Conservation (phyloP, 345 rosid species). For the Aurinia saxatilis region DNA sequence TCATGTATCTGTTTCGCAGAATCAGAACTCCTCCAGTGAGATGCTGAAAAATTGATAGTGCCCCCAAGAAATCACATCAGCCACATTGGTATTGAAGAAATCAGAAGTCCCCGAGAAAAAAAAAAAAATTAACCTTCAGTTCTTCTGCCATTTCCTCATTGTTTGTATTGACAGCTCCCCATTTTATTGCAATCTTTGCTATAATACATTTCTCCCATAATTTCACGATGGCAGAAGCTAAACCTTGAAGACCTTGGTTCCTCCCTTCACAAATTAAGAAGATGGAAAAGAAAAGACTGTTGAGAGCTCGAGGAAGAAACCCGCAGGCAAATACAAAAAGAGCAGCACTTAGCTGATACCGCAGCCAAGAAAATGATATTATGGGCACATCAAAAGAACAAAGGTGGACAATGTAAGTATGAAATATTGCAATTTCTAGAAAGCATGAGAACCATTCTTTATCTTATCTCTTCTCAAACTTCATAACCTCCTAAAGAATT, state of each 20-base stretch:
- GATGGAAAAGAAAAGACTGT: background rate
- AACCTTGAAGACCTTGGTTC: slow-evolving; percentile 74
- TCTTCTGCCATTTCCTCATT: slow-evolving; percentile 80
- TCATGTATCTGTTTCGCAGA: slow-evolving; percentile 61
- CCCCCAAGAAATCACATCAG: slow-evolving; percentile 1
- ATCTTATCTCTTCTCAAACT: background rate
- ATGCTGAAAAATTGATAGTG: slow-evolving; percentile 31
- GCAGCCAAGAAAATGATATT: background rate
- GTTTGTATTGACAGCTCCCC: slow-evolving; percentile 69
- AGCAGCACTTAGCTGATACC: background rate
- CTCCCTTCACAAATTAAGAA: slow-evolving; percentile 42
- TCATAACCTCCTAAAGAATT: background rate
- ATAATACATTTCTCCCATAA: slow-evolving; percentile 72
- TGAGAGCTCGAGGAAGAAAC: slow-evolving; percentile 5
- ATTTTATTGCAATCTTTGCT: slow-evolving; percentile 78
- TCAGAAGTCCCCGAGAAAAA: background rate
- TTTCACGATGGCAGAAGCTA: slow-evolving; percentile 70
- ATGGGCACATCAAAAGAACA: background rate
- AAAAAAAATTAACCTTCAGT: slow-evolving; percentile 42
- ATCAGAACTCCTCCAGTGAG: slow-evolving; percentile 80
- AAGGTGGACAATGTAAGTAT: background rate
- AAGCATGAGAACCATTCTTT: background rate
- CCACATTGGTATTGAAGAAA: background rate
- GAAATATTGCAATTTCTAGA: background rate
- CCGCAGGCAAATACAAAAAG: background rate